Evolutionary conservation across 345 rosid genomes (phyloP).

Genomic region (Conringia planisiliqua): DNA sequence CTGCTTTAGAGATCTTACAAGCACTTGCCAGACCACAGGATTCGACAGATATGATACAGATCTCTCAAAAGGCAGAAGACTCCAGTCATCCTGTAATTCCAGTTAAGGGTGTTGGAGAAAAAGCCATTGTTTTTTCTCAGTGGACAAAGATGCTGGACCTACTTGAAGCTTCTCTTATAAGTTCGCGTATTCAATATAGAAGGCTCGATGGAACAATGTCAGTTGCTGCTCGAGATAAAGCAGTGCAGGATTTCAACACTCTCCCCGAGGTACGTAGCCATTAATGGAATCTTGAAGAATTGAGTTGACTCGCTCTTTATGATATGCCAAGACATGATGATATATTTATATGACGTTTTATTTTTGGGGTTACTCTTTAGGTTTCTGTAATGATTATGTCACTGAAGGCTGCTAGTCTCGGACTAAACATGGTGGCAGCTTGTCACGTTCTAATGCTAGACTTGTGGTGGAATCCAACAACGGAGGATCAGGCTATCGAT

Average conservation of each 20-base stretch:
- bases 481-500: conserved; percentile 95
- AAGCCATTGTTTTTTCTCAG: conserved; percentile 93
- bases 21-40: conserved; percentile 50
- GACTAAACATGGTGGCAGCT: conserved; percentile 97
- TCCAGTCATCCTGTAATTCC: conserved; percentile 30
- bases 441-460: conserved; percentile 85
- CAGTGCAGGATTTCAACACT: conserved; percentile 90
- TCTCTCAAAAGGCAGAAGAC: conserved; percentile 25
- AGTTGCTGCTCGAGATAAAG: conserved; percentile 87
- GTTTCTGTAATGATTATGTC: conserved; percentile 96
- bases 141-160: conserved; percentile 97
- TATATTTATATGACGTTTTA: background rate
- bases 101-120: conserved; percentile 54
- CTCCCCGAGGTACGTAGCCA: conserved; percentile 72
- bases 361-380: conserved; percentile 30
- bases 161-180: conserved; percentile 72
- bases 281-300: background rate
- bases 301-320: background rate
- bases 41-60: conserved; percentile 23
- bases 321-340: background rate
- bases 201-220: conserved; percentile 99
- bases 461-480: conserved; percentile 99
- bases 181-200: conserved; percentile 72
- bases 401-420: conserved; percentile 96
- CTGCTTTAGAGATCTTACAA: conserved; percentile 74